phyloP scores from a whole-genome alignment of 345 rosid genomes.

The Excoecaria agallocha region DNA sequence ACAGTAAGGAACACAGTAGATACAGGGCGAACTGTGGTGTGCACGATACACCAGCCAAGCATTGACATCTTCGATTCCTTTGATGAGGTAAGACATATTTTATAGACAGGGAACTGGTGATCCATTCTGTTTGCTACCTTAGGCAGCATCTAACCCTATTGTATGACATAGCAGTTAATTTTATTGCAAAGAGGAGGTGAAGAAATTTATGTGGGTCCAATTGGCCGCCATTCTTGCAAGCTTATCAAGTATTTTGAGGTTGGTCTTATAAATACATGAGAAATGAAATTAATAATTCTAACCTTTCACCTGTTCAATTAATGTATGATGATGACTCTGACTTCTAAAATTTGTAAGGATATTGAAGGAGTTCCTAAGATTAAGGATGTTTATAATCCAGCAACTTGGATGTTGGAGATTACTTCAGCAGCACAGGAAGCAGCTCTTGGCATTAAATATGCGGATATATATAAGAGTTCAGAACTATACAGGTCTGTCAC shows the following conservation, averaged over 20 bases:
- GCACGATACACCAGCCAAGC: slow-evolving; percentile 67
- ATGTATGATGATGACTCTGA: too few species aligned
- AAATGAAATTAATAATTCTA: not conserved
- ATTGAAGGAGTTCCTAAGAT: slow-evolving; percentile 50
- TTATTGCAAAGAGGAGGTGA: slow-evolving; percentile 16
- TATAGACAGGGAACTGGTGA: not conserved
- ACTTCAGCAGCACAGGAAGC: slow-evolving; percentile 57
- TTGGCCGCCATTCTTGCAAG: slow-evolving; percentile 9
- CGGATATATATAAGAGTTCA: slow-evolving; percentile 54
- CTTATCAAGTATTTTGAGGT: slow-evolving; percentile 15
- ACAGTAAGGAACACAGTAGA: slow-evolving; percentile 47
- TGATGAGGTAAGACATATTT: slow-evolving; percentile 42
- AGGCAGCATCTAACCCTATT: not conserved
- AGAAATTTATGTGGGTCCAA: slow-evolving; percentile 17
- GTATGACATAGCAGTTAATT: not conserved
- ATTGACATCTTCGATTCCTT: slow-evolving; percentile 57
- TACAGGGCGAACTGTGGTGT: slow-evolving; percentile 47
- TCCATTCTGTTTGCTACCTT: not conserved
- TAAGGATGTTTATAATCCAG: slow-evolving; percentile 71
- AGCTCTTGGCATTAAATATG: slow-evolving; percentile 53
- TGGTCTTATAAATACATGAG: slow-evolving; percentile 1
- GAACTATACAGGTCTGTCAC: slow-evolving; percentile 50
- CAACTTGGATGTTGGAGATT: slow-evolving; percentile 87
- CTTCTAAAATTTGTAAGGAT: not conserved
- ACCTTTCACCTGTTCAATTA: not conserved